Base-by-base conservation (phyloP, 345 rosid species). In the Pseudoturritis turrita region DNA sequence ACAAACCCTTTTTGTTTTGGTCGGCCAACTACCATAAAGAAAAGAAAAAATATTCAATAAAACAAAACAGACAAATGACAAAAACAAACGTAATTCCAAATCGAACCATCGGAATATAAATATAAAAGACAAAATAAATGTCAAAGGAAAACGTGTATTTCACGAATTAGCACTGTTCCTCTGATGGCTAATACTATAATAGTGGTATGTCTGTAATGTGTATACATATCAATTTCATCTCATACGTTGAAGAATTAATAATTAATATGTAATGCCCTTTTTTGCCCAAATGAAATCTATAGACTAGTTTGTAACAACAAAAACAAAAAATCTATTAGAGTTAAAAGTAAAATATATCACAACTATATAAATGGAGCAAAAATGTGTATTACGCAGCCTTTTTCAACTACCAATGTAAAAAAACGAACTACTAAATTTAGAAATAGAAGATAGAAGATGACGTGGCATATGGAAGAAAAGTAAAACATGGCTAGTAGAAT, bases 21-120 rank as follows among this genome's bases (percentile, higher is more conserved):
- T 74, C 78, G 73, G 78, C 78, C 78, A 66, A 65, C 59, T 56
- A 65, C 53, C 62, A 49, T 31, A 33, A 15, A 64, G 29, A 33
- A 44, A 55, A 23, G 1, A 39, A 25, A 18, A 10, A 11, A 6
- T 39, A 65, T 40, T 21, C 29, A 21, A 72, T 3, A 43, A 33
- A 54, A 43, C 25, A 55, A 55, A 64, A 54, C 37, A 64, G 33
- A 28, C 23, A 65, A 25, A 39, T 13, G 59, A 65, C 66, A 40
- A 47, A 19, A 5, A 8, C 8, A 28, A 52, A 28, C 7, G 62
- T 49, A 18, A 41, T 41, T 19, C 73, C 67, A 58, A 29, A 40
- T 65, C 28, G 46, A 39, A 66, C 53, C 7, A 19, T 58, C 28
- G 45, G 37, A 73, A 65, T 26, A 56, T 10, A n/a, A 29, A 3